Conservation (phyloP, 805 yeast genomes). For the Monosporozyma aerobia region DNA sequence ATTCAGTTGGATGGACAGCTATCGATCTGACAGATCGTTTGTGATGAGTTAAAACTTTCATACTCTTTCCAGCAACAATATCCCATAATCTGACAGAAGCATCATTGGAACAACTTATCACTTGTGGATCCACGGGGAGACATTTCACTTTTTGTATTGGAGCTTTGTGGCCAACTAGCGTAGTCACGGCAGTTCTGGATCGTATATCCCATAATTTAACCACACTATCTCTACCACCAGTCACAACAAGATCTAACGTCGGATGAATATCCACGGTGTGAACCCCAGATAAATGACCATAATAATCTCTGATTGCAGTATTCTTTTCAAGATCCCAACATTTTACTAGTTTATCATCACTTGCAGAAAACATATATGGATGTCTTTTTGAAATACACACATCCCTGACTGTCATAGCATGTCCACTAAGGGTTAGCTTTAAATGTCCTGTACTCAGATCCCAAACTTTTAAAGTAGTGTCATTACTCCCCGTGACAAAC, state of each 20-base stretch:
- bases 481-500: constrained; percentile 89
- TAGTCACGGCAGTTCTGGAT: constrained; percentile 63
- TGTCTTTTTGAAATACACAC: constrained; percentile 61
- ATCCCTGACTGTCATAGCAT: constrained; percentile 79
- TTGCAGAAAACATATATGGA: constrained; percentile 84
- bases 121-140: constrained; percentile 73
- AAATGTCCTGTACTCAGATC: constrained; percentile 64
- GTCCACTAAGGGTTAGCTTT: constrained; percentile 78
- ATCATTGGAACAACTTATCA: constrained; percentile 76
- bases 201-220: constrained; percentile 92
- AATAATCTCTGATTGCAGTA: constrained; percentile 72
- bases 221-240: constrained; percentile 84
- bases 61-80: constrained; percentile 60
- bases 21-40: constrained; percentile 71
- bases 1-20: constrained; percentile 56
- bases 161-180: constrained; percentile 70
- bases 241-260: constrained; percentile 65
- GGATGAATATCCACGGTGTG: constrained; percentile 83
- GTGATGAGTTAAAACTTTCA: constrained; percentile 73
- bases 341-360: constrained; percentile 86
- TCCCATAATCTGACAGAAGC: constrained; percentile 88
- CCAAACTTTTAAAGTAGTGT: constrained; percentile 86
- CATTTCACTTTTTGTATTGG: constrained; percentile 64
- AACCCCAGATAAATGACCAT: constrained; percentile 89
- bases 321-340: constrained; percentile 96